phyloP scores from a whole-genome alignment of 1,139 yeast species.

The Scheffersomyces titani region DNA sequence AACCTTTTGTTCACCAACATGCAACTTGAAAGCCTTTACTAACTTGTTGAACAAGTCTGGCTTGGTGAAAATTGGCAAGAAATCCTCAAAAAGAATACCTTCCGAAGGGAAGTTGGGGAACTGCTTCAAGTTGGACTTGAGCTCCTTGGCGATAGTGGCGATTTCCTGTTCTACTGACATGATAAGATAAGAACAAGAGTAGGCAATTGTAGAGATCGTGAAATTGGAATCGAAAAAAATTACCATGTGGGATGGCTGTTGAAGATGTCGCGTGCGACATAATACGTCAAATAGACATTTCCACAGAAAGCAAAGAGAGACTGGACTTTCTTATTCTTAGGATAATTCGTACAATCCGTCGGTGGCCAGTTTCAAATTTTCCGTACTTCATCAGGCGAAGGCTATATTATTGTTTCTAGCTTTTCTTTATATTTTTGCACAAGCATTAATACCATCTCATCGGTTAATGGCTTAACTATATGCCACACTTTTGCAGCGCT shows the following conservation, averaged over 20 bases:
- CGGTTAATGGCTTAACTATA: background rate
- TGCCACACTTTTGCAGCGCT: background rate
- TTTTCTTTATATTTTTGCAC: background rate
- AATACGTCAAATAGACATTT: background rate
- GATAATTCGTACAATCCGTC: no score
- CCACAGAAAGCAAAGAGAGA: background rate
- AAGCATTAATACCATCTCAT: background rate
- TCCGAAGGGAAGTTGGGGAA: constrained; percentile 91
- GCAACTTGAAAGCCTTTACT: constrained; percentile 77
- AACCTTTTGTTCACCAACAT: constrained; percentile 65
- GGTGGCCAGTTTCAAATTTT: background rate
- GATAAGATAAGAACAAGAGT: background rate
- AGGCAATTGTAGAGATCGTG: background rate
- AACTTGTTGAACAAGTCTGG: constrained; percentile 81
- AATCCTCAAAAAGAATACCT: constrained; percentile 95
- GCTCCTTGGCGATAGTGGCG: constrained; percentile 54
- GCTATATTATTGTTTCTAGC: background rate
- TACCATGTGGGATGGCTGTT: background rate
- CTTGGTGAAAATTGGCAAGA: constrained; percentile 85
- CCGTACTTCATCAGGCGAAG: background rate
- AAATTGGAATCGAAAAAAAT: background rate
- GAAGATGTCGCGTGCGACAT: background rate
- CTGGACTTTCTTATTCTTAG: background rate
- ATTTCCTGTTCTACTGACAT: constrained; percentile 22
- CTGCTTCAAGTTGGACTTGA: constrained; percentile 68